Percentiles rank a stretch among this genome's conserved stretches.
These are phyloP conservation scores for Coemansia sp. DNA, from an alignment of 192 early-diverging fungal species.

Conservation along the genomic window DNA sequence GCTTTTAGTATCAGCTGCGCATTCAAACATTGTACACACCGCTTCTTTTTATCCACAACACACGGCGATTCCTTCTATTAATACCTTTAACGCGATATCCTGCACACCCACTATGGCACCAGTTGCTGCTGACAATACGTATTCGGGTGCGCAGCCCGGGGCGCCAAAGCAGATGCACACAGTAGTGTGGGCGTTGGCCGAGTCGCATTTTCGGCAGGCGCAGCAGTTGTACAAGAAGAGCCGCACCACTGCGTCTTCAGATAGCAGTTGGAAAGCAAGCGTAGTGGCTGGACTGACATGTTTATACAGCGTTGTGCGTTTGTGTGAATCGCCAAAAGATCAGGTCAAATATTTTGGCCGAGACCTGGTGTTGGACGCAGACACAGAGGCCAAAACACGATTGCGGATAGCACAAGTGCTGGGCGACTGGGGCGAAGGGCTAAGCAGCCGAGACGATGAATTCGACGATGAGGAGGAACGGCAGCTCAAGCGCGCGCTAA, in stretches of 20 bases:
- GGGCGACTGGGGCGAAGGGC: slow-evolving; percentile 24
- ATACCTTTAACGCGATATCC: not conserved
- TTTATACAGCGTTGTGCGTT: slow-evolving; percentile 30
- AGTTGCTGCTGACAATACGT: not conserved
- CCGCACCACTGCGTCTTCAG: not conserved
- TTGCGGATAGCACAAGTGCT: slow-evolving; percentile 43
- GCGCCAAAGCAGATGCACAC: slow-evolving; percentile 14
- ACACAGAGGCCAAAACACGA: slow-evolving; percentile 43
- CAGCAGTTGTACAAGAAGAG: slow-evolving; percentile 11
- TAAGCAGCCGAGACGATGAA: slow-evolving; percentile 2
- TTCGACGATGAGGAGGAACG: slow-evolving; percentile 30
- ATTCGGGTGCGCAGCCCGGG: not conserved
- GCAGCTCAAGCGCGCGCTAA: slow-evolving; percentile 36
- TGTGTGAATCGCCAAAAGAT: slow-evolving; percentile 20
- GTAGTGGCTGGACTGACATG: slow-evolving; percentile 29
- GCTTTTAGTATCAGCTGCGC: not conserved
- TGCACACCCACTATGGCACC: slow-evolving; percentile 1
- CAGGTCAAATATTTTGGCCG: slow-evolving; percentile 14
- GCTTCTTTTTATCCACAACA: slow-evolving; percentile 4
- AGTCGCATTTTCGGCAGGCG: slow-evolving; percentile 37
- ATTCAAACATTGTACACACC: not conserved
- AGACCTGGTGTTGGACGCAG: slow-evolving; percentile 18
- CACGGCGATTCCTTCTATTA: not conserved
- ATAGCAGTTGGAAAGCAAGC: slow-evolving; percentile 15
- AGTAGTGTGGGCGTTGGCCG: slow-evolving; percentile 35